Evolutionary conservation across 2,329 filamentous ascomycete genomes (phyloP).

Genomic region (Aspergillus sp.): DNA sequence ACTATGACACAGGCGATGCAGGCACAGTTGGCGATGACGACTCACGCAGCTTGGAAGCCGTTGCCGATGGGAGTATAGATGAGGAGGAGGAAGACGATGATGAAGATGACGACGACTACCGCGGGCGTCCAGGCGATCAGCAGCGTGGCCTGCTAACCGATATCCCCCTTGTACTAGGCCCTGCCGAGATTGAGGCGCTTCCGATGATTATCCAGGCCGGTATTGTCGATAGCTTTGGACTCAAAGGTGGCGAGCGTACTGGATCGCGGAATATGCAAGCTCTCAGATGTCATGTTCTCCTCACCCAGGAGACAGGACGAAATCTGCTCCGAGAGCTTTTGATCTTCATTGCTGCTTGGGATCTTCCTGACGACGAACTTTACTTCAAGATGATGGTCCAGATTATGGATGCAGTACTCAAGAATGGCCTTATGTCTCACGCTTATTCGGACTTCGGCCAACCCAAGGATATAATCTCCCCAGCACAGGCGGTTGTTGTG

Average conservation of each 20-base stretch:
- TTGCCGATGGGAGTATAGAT: conserved; percentile 46
- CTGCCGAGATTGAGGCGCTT: conserved; percentile 90
- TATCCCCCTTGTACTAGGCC: conserved; percentile 89
- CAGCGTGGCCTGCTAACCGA: conserved; percentile 82
- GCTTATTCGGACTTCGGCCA: conserved; percentile 90
- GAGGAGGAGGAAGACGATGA: conserved; percentile 57
- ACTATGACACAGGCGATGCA: conserved; percentile 42
- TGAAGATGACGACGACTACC: conserved; percentile 53
- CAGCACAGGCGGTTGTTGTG: conserved; percentile 88
- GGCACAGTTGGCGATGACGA: conserved; percentile 45
- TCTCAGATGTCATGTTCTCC: conserved; percentile 82
- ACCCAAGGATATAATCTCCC: conserved; percentile 93
- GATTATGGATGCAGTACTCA: conserved; percentile 89
- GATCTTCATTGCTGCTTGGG: conserved; percentile 97
- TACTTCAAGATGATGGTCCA: conserved; percentile 97
- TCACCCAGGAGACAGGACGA: conserved; percentile 86
- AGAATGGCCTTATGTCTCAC: conserved; percentile 85
- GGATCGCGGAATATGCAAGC: conserved; percentile 78
- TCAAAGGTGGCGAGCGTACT: conserved; percentile 62
- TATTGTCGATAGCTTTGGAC: conserved; percentile 77
- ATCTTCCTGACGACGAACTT: conserved; percentile 86
- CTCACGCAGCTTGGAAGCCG: conserved; percentile 42
- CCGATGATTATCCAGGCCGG: conserved; percentile 98
- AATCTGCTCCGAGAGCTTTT: conserved; percentile 86
- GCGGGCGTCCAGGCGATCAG: conserved; percentile 51